Evolutionary conservation across 2,329 filamentous ascomycete genomes (phyloP), one percentile per base, ranked within the genome.

Genomic region (Trichoderma sp.): DNA sequence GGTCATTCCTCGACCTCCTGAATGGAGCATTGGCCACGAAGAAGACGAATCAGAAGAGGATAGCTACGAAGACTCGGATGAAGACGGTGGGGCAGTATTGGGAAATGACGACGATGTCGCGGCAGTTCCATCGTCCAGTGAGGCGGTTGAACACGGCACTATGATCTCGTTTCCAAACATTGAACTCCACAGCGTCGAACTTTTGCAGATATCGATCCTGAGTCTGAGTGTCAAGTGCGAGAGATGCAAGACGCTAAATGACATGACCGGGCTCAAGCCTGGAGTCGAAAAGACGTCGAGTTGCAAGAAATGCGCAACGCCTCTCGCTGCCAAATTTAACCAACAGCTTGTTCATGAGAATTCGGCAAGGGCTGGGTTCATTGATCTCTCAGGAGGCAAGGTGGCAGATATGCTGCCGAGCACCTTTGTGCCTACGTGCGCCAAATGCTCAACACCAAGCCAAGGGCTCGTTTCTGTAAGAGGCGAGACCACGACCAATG

Each of bases 371-470:
- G 94, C 93, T 14, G 94, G 94, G 5, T 95, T 95, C 82, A 84
- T 97, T 75, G 94, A 97, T 82, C 84, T 94, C 11, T 89, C 92
- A 31, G 93, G 93, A 18, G 95, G 93, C 83, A 92, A 91, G 6
- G 89, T 94, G 9, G 88, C 91, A 63, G 94, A 97, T 81, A 90
- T 97, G 87, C 89, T 97, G 12, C 92, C 93, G 72, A 95, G 93
- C 83, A 92, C 91, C 56, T 96, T 97, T 84, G 85, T 93, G 35
- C 94, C 94, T 18, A 95, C 93, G 0, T 97, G 94, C 82, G 88
- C 90, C 1, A 88, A 90, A 80, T 97, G 94, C 84, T 97, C 94
- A 35, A 93, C 91, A 0, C 80, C 90, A 1, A 90, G 91, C 77
- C 88, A 89, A 4, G 93, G 93, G 1, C 88, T 97, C 41, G 88